phyloP scores from a whole-genome alignment of 2,329 filamentous ascomycete species.

The Pseudopithomyces chartarum region DNA sequence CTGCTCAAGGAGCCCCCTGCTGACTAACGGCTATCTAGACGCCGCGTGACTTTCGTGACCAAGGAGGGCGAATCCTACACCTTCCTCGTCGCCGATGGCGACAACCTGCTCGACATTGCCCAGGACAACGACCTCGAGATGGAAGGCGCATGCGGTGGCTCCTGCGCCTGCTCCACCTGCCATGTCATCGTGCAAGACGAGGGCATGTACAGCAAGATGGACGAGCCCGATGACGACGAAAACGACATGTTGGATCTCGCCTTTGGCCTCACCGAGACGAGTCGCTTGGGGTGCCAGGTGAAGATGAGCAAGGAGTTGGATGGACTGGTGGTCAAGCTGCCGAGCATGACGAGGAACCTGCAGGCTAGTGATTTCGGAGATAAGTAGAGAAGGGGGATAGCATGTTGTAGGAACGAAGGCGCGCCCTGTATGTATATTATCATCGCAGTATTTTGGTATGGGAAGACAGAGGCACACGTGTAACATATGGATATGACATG shows the following conservation, averaged over 20 bases:
- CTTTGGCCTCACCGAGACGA: constrained; percentile 87
- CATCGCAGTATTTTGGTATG: not conserved
- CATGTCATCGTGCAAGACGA: constrained; percentile 83
- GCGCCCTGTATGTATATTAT: not conserved
- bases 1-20: not conserved
- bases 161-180: constrained; percentile 91
- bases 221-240: constrained; percentile 55
- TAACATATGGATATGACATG: constrained; percentile 6
- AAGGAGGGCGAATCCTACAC: constrained; percentile 80
- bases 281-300: constrained; percentile 85
- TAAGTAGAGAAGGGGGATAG: not conserved
- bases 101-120: constrained; percentile 94
- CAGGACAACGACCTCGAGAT: constrained; percentile 95
- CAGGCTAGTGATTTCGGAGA: constrained; percentile 86
- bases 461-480: constrained; percentile 10
- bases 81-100: constrained; percentile 80
- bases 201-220: constrained; percentile 75
- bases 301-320: constrained; percentile 89
- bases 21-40: constrained; percentile 55
- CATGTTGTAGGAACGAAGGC: not conserved
- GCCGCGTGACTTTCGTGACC: constrained; percentile 90
- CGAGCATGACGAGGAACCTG: constrained; percentile 92
- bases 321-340: constrained; percentile 82
- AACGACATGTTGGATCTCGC: constrained; percentile 72
- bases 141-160: constrained; percentile 96